phyloP scores from a whole-genome alignment of 2,329 filamentous ascomycete species.

The Hypoxylon sp. region DNA sequence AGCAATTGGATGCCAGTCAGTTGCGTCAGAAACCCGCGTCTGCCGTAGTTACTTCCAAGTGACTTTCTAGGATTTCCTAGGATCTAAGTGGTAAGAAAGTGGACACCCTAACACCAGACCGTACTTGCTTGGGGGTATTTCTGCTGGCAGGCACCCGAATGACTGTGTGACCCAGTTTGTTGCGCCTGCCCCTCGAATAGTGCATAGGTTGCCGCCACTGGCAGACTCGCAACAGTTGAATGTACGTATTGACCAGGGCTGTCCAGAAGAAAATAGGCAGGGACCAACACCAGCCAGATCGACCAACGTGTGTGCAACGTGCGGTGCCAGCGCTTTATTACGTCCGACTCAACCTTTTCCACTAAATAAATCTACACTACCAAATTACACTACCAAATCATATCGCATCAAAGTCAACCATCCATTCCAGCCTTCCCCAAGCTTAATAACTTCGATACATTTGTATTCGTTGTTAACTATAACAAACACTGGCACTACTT shows the following conservation, averaged over 20 bases:
- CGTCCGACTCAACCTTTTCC: slow-evolving; percentile 18
- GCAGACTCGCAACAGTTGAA: too few species aligned
- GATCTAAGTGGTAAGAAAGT: not conserved
- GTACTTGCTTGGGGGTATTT: too few species aligned
- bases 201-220: not conserved
- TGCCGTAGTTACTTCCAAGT: slow-evolving; percentile 27
- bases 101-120: not conserved
- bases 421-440: slow-evolving; percentile 8
- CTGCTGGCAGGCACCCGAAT: slow-evolving; percentile 7
- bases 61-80: slow-evolving; percentile 4
- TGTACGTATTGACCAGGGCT: too few species aligned
- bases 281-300: slow-evolving; percentile 1
- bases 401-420: slow-evolving; percentile 5
- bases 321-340: slow-evolving; percentile 30
- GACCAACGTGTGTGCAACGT: slow-evolving; percentile 10
- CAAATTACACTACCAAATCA: slow-evolving; percentile 24
- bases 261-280: not conserved
- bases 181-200: not conserved
- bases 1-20: slow-evolving; percentile 10
- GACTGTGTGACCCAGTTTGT: not conserved
- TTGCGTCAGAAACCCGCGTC: slow-evolving; percentile 41
- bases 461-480: not conserved
- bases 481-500: not conserved
- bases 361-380: slow-evolving; percentile 17
- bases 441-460: not conserved